These are phyloP conservation scores for Claviceps citrina DNA, from an alignment of 2,329 filamentous ascomycete genomes.

Conservation along the genomic window DNA sequence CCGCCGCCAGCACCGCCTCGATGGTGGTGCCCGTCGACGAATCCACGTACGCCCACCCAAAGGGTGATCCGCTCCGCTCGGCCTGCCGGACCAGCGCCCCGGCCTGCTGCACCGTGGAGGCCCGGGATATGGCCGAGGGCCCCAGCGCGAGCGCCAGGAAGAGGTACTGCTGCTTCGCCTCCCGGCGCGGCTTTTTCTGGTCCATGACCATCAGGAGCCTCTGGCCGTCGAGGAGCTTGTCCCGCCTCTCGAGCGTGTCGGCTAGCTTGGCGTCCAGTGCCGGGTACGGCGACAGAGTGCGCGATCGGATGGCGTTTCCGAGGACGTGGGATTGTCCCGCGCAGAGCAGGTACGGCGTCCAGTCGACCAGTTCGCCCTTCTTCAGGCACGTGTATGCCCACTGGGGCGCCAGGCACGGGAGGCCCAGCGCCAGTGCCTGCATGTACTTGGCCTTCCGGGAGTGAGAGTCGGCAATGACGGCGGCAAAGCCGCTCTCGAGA, in stretches of 20 bases:
- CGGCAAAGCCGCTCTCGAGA: slow-evolving; percentile 55
- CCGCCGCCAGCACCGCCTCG: slow-evolving; percentile 28
- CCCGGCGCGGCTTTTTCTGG: slow-evolving; percentile 39
- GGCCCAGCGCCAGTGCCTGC: slow-evolving; percentile 76
- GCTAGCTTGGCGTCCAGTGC: slow-evolving; percentile 38
- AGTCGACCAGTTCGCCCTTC: slow-evolving; percentile 48
- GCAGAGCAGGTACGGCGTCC: slow-evolving; percentile 69
- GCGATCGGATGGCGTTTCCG: slow-evolving; percentile 60
- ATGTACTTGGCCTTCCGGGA: slow-evolving; percentile 84
- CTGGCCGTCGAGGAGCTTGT: slow-evolving; percentile 46
- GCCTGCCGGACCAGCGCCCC: slow-evolving; percentile 38
- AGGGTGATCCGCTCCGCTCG: slow-evolving; percentile 32
- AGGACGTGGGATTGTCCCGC: slow-evolving; percentile 68
- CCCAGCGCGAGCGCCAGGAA: slow-evolving; percentile 72
- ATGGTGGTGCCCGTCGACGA: slow-evolving; percentile 42
- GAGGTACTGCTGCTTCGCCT: slow-evolving; percentile 55
- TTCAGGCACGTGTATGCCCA: slow-evolving; percentile 66
- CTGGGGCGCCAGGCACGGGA: slow-evolving; percentile 69
- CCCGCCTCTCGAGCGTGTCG: slow-evolving; percentile 42
- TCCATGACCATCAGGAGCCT: slow-evolving; percentile 56
- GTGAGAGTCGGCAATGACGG: slow-evolving; percentile 72
- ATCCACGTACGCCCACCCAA: slow-evolving; percentile 70
- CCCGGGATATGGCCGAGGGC: slow-evolving; percentile 47
- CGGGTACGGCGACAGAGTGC: slow-evolving; percentile 48
- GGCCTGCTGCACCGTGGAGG: slow-evolving; percentile 50